phyloP scores from a whole-genome alignment of 2,329 filamentous ascomycete species.

The Phialophora tarda region DNA sequence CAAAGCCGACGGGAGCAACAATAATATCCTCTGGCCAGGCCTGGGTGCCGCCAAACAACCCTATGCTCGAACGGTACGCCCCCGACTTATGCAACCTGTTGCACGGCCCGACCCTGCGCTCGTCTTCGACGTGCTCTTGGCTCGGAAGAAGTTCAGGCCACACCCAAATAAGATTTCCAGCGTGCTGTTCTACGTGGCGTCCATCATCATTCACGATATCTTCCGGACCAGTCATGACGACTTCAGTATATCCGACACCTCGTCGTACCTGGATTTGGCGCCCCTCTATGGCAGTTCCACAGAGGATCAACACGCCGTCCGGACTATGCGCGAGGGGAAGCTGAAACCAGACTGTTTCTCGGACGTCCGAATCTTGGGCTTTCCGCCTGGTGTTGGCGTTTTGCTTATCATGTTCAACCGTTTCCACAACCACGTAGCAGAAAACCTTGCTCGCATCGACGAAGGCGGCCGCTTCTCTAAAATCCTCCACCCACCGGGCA shows the following conservation, averaged over 20 bases:
- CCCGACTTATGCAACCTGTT: slow-evolving; percentile 61
- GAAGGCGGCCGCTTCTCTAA: slow-evolving; percentile 64
- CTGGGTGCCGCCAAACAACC: slow-evolving; percentile 69
- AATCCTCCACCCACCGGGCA: slow-evolving; percentile 24
- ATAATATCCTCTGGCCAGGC: slow-evolving; percentile 66
- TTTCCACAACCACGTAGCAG: slow-evolving; percentile 72
- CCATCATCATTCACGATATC: slow-evolving; percentile 69
- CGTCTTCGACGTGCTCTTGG: slow-evolving; percentile 71
- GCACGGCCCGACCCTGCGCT: slow-evolving; percentile 68
- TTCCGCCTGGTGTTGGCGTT: slow-evolving; percentile 71
- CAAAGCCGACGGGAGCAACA: slow-evolving; percentile 50
- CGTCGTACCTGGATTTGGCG: slow-evolving; percentile 75
- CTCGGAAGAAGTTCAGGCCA: slow-evolving; percentile 64
- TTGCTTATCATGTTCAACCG: slow-evolving; percentile 71
- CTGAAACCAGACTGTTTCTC: slow-evolving; percentile 74
- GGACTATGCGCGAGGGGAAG: slow-evolving; percentile 69
- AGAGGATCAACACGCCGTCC: slow-evolving; percentile 66
- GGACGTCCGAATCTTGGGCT: slow-evolving; percentile 67
- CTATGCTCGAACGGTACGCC: slow-evolving; percentile 71
- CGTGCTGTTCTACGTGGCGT: slow-evolving; percentile 75
- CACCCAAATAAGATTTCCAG: slow-evolving; percentile 76
- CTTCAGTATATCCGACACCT: slow-evolving; percentile 68
- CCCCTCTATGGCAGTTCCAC: slow-evolving; percentile 74
- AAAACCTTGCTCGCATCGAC: slow-evolving; percentile 68
- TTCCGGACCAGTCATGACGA: slow-evolving; percentile 70